phyloP scores from a whole-genome alignment of 805 yeast genomes.

The Ogataea minuta region DNA sequence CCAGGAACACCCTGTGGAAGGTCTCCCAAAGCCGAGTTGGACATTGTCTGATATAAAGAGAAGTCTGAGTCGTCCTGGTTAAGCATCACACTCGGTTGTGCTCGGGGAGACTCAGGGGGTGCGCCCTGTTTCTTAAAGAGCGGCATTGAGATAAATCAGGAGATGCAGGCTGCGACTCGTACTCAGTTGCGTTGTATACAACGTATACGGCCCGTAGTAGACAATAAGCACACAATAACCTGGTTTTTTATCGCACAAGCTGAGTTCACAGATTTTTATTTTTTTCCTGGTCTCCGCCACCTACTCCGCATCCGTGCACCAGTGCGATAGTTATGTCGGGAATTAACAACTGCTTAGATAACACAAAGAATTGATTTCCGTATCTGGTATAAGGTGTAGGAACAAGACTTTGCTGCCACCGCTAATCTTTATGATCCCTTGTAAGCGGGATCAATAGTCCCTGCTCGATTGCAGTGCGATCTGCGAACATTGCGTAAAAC shows the following conservation, averaged over 20 bases:
- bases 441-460: too few relatives aligned
- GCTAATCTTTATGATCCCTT: too few relatives aligned
- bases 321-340: too few relatives aligned
- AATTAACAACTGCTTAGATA: too few relatives aligned
- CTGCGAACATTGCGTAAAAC: too few relatives aligned
- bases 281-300: constrained; percentile 13
- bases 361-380: too few relatives aligned
- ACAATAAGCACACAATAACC: neutral
- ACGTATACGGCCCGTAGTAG: constrained; percentile 8
- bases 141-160: constrained; percentile 15
- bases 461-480: too few relatives aligned
- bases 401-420: too few relatives aligned
- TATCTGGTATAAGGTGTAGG: too few relatives aligned
- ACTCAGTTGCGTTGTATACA: constrained; percentile 8
- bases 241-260: too few relatives aligned
- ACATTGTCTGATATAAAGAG: constrained; percentile 24
- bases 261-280: constrained; percentile 2
- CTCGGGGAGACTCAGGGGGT: constrained; percentile 11
- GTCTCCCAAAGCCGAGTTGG: constrained; percentile 23
- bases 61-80: constrained; percentile 26
- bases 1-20: constrained; percentile 11
- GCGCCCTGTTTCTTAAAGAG: constrained; percentile 19
- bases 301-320: constrained; percentile 6
- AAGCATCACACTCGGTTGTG: constrained; percentile 19
- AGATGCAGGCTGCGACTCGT: neutral